phyloP scores from a whole-genome alignment of 345 rosid genomes.

The Camelina sativa region DNA sequence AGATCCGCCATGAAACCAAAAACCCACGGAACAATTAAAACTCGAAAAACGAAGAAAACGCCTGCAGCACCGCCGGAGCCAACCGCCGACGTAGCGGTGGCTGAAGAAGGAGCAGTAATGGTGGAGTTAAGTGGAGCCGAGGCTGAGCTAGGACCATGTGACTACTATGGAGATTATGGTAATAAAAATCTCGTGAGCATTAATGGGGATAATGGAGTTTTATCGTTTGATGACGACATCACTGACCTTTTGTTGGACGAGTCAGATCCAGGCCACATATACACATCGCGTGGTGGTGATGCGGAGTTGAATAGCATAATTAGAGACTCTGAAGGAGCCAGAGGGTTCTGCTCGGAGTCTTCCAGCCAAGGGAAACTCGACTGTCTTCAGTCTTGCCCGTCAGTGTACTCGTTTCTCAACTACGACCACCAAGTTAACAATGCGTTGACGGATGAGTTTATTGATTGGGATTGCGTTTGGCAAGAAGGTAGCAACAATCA shows the following conservation, averaged over 20 bases:
- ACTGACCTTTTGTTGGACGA: conserved; percentile 40
- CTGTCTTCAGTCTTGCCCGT: conserved; percentile 27
- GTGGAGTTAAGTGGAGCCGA: conserved; percentile 36
- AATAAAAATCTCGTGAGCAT: conserved; percentile 24
- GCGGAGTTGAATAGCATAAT: neutral
- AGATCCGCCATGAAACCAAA: conserved; percentile 45
- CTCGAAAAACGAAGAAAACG: conserved; percentile 34
- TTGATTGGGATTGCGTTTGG: conserved; percentile 51
- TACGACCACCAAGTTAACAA: conserved; percentile 29
- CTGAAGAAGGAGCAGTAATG: conserved; percentile 32
- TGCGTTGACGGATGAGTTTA: conserved; percentile 27
- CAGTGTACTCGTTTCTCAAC: conserved; percentile 31
- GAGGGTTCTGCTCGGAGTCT: conserved; percentile 9
- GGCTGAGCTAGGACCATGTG: conserved; percentile 26
- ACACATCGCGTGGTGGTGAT: conserved; percentile 27
- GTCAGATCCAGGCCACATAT: conserved; percentile 27
- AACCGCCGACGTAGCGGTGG: conserved; percentile 14
- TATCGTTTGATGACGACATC: conserved; percentile 42
- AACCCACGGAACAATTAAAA: conserved; percentile 11
- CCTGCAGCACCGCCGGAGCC: conserved; percentile 1
- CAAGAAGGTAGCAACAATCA: conserved; percentile 23
- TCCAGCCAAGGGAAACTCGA: conserved; percentile 23
- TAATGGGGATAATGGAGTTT: conserved; percentile 30
- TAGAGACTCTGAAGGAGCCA: conserved; percentile 20
- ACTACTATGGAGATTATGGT: conserved; percentile 9